phyloP scores from a whole-genome alignment of 164 flowering plant species.

The Akebia trifoliata region DNA sequence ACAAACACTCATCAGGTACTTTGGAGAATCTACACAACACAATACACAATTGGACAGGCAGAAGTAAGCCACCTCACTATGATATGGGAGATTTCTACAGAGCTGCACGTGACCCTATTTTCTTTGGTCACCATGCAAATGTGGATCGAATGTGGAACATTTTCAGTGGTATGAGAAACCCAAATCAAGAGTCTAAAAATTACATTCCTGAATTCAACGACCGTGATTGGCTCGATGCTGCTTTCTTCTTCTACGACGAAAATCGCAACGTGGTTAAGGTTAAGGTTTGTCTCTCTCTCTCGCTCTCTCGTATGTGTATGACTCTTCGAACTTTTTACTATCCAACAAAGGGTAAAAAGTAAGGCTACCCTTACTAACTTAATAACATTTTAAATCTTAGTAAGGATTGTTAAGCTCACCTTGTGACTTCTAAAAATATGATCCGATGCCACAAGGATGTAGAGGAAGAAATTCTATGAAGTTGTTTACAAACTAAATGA shows the following conservation, averaged over 20 bases:
- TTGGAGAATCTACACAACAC: constrained; percentile 11
- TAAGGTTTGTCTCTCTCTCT: constrained; percentile 6
- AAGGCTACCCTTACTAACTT: too few relatives aligned
- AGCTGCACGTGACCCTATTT: constrained; percentile 11
- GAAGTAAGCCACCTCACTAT: background rate
- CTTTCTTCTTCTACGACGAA: constrained; percentile 21
- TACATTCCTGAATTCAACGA: constrained; percentile 5
- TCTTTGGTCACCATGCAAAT: constrained; percentile 18
- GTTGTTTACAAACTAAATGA: too few relatives aligned
- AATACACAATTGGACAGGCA: constrained; percentile 11
- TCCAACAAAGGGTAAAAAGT: too few relatives aligned
- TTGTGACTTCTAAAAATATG: too few relatives aligned
- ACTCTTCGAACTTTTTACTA: too few relatives aligned
- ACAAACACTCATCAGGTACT: background rate
- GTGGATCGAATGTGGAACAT: constrained; percentile 17
- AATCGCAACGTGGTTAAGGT: constrained; percentile 22
- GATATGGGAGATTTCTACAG: constrained; percentile 16
- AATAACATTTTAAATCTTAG: too few relatives aligned
- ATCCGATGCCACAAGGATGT: too few relatives aligned
- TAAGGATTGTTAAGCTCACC: too few relatives aligned
- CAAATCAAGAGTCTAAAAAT: background rate
- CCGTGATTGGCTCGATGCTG: constrained; percentile 12
- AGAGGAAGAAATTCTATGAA: too few relatives aligned
- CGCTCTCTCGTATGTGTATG: too few relatives aligned
- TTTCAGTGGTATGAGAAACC: background rate